Evolutionary conservation across 768 basidiomycete species (phyloP), one percentile per base, ranked within the genome.

Genomic region (Lactarius akahatsu): DNA sequence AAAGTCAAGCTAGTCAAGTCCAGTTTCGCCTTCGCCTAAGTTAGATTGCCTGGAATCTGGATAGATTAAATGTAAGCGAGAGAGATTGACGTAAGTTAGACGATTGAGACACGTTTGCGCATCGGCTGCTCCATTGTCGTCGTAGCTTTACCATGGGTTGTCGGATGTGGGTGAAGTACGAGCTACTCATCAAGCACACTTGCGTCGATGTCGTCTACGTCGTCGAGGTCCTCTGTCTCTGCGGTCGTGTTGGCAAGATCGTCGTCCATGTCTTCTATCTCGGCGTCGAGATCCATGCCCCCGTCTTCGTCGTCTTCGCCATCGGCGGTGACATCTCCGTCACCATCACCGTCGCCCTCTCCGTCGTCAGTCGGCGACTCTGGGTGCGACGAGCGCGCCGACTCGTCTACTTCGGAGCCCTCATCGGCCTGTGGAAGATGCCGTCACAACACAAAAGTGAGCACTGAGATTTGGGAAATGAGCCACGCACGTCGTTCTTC

Each of bases 401-500:
- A 78, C 45, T 79, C 81, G 38, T 79, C 80, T 26, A 77, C 79
- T 16, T 78, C 80, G 59, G 78, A 80, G 30, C 75, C 74, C 9
- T 78, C 77, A 26, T 78, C 78, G 1, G 70, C 76, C 78, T 59
- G 76, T 76, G 23, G 76, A 76, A 76, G n/a, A 45, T n/a, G 20
- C 43, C 20, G 43, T 10, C 43, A 47, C 45, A 26, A 18, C 36
- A 13, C 8, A 34, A 34, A 32, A 8, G n/a, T 23, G 18, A 50
- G 47, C 58, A 16, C 23, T 32, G 36, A 57, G 20, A 50, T 23
- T 30, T n/a, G n/a, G 43, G 20, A 54, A 58, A 58, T 36, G 30
- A 36, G 40, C 18, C 26, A 61, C 81, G 61, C 65, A 91, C 91
- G 73, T 93, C 91, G 73, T 91, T 92, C 79, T 91, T 92, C 76